A percentile compares a stretch with the other conserved stretches of the same genome.
Conservation (phyloP, 352 stramenopile genomes). For the Globisporangium nodosum region DNA sequence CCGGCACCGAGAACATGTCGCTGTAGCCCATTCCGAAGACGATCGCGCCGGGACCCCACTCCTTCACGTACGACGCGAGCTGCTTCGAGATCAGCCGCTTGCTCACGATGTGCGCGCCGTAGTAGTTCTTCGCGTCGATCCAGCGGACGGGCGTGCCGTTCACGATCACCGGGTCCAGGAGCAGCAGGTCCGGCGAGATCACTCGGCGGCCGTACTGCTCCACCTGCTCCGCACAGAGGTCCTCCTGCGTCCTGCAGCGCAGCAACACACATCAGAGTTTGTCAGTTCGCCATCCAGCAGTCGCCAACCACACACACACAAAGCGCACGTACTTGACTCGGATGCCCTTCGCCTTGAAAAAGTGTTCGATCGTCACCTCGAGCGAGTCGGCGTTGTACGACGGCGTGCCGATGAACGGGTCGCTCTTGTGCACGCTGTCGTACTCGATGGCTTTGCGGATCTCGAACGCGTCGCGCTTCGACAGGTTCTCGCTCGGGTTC, state of each 20-base stretch:
- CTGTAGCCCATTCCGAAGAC: conserved; percentile 86
- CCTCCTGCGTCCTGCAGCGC: conserved; percentile 50
- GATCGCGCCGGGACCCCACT: conserved; percentile 79
- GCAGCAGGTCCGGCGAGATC: conserved; percentile 76
- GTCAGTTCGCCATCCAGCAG: neutral
- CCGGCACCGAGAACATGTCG: conserved; percentile 81
- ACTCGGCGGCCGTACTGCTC: conserved; percentile 60
- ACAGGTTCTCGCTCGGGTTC: conserved; percentile 39
- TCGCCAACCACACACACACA: neutral
- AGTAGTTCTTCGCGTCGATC: conserved; percentile 89
- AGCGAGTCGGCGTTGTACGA: conserved; percentile 73
- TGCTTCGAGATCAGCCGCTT: conserved; percentile 82
- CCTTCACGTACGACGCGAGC: conserved; percentile 77
- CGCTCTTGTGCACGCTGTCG: conserved; percentile 82
- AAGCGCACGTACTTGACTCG: conserved; percentile 56
- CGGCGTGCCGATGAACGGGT: conserved; percentile 65
- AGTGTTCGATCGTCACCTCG: conserved; percentile 69
- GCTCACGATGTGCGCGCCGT: conserved; percentile 84
- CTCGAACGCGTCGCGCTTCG: conserved; percentile 67
- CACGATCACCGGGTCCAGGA: conserved; percentile 77
- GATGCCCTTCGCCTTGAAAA: conserved; percentile 63
- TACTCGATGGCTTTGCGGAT: conserved; percentile 66
- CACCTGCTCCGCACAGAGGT: conserved; percentile 63
- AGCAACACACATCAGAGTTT: neutral
- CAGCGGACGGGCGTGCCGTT: conserved; percentile 82